Evolutionary conservation across 441 rosid genomes (phyloP).

Genomic region (Populus hybrid): DNA sequence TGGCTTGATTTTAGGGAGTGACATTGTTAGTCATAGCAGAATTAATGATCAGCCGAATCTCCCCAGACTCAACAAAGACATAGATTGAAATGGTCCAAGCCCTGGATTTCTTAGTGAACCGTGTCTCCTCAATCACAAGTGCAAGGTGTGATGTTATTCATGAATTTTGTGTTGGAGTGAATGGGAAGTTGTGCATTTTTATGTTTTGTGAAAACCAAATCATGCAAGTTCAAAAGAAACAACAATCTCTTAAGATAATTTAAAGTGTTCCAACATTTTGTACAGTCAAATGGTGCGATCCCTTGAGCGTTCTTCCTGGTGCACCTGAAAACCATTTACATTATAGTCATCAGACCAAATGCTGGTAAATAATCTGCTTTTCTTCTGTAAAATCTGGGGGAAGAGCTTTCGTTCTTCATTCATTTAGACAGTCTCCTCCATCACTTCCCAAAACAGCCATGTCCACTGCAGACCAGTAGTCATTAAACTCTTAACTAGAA

Average conservation of each 20-base stretch:
- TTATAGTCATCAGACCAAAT: neutral
- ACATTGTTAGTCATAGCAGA: conserved; percentile 26
- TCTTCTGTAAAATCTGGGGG: neutral
- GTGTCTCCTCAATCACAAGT: conserved; percentile 27
- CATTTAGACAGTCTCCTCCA: neutral
- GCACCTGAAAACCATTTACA: conserved; percentile 53
- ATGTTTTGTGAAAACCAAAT: too few species aligned
- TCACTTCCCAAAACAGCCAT: neutral
- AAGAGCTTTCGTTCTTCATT: too few species aligned
- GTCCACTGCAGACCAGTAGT: neutral
- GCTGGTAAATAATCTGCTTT: neutral
- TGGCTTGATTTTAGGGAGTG: conserved; percentile 3
- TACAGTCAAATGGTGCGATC: conserved; percentile 91
- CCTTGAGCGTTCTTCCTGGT: conserved; percentile 56
- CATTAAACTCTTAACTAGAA: neutral
- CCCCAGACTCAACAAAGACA: conserved; percentile 25
- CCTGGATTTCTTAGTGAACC: neutral
- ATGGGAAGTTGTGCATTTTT: too few species aligned
- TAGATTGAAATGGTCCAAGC: conserved; percentile 35
- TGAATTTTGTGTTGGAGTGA: conserved; percentile 31
- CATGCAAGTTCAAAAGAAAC: too few species aligned
- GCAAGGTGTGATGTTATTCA: conserved; percentile 43
- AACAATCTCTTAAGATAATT: too few species aligned
- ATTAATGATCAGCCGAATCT: conserved; percentile 28
- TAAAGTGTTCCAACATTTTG: conserved; percentile 12